Base-by-base conservation (phyloP, 1,284 basidiomycete genomes). In the Moniliophthora roreri region DNA sequence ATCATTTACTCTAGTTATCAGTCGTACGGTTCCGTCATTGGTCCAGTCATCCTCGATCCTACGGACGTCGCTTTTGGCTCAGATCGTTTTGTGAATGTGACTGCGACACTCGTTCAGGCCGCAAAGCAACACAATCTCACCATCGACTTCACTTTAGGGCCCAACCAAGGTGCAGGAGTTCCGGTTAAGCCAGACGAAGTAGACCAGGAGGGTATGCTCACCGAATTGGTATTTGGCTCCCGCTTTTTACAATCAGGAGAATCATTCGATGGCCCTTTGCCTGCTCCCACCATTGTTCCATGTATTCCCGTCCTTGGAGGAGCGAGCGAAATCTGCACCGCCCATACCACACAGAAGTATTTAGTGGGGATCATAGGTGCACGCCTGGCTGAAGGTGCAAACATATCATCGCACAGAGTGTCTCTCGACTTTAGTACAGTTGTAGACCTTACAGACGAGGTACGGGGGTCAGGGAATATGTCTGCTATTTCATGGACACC, bases 131-230 rank as follows among this genome's bases (percentile, higher is more conserved):
- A 60, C 32, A 52, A 57, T 18, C 10, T 60, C n/a, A 60, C 59
- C 23, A 55, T 60, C 18, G 59, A 60, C 39, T 57, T 60, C 41
- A 53, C 48, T 11, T 44, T 58, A 24, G 59, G 59, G 1, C 59
- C 59, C 8, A 44, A 55, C 37, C 59, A 60, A 37, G 59, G 59
- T 10, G 59, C 59, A 5, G 59, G 59, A 1, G 53, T 58, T 1
- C 59, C 59, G 11, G 57, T 60, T 1, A 56, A 55, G 28, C 59
- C 59, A 2, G 53, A 51, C 4, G 55, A 58, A 16, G 53, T 58
- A 5, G 59, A 60, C 28, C 55, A 51, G 57, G 55, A 57, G 15
- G 59, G 59, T 5, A 57, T 60, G 57, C 54, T 55, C 52, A 60
- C 59, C 3, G 59, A 60, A 34, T 44, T 60, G 2, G 57, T 58